These are phyloP conservation scores for Termitomyces sp. DNA, from an alignment of 768 basidiomycete species.

Conservation along the genomic window DNA sequence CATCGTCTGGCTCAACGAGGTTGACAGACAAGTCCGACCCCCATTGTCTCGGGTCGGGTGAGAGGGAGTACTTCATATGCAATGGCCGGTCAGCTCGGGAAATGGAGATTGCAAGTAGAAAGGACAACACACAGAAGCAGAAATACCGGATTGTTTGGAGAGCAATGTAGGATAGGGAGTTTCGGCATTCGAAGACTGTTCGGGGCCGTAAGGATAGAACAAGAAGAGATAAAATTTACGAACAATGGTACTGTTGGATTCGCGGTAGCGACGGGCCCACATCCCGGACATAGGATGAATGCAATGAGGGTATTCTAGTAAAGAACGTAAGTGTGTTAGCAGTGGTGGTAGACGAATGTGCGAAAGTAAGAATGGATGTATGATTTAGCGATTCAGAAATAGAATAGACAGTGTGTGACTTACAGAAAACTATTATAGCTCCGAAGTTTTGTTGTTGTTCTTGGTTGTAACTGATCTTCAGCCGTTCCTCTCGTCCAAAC, in stretches of 20 bases:
- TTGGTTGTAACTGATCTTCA: not conserved
- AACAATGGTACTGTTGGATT: slow-evolving; percentile 11
- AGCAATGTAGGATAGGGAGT: slow-evolving; percentile 15
- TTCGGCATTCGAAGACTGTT: slow-evolving; percentile 15
- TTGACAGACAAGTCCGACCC: slow-evolving; percentile 39
- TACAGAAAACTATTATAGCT: slow-evolving; percentile 4
- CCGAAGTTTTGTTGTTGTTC: not conserved
- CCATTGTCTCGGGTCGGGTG: slow-evolving; percentile 51
- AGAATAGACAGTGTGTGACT: slow-evolving; percentile 3
- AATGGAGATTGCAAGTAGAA: not conserved
- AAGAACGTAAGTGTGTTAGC: slow-evolving; percentile 1
- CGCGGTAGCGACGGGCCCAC: slow-evolving; percentile 10
- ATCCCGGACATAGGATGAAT: slow-evolving; percentile 9
- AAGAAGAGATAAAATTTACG: slow-evolving; percentile 1
- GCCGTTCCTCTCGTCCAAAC: not conserved
- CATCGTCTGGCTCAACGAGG: slow-evolving; percentile 48
- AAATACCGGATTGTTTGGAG: slow-evolving; percentile 10
- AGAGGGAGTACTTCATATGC: slow-evolving; percentile 40
- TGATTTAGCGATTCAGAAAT: not conserved
- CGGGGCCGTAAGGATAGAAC: not conserved
- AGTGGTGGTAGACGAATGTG: not conserved
- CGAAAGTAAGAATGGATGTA: not conserved
- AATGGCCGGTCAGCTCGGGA: not conserved
- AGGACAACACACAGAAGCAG: slow-evolving; percentile 11
- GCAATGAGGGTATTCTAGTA: slow-evolving; percentile 4